phyloP scores from a whole-genome alignment of 345 rosid genomes.

The Carallia brachiata region DNA sequence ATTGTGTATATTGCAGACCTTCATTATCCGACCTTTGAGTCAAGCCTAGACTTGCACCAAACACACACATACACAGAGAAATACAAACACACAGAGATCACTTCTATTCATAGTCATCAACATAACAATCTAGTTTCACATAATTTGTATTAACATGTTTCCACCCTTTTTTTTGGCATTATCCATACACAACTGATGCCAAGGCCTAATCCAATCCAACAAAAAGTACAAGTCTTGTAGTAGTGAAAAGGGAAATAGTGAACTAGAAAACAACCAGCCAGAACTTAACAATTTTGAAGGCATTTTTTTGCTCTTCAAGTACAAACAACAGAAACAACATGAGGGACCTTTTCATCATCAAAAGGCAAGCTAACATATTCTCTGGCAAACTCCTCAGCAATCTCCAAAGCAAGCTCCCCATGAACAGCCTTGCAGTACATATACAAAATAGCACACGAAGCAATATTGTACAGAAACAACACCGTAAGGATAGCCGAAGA shows the following conservation, averaged over 20 bases:
- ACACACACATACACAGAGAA: too few species aligned
- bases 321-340: constrained; percentile 43
- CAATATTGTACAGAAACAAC: constrained; percentile 38
- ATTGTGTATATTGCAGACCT: too few species aligned
- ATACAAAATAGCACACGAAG: constrained; percentile 57
- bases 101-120: too few species aligned
- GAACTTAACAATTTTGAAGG: too few species aligned
- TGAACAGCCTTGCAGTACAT: constrained; percentile 64
- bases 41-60: too few species aligned
- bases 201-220: not conserved
- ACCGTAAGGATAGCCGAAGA: constrained; percentile 35
- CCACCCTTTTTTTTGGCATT: not conserved
- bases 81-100: too few species aligned
- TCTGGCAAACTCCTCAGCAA: constrained; percentile 65
- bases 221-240: not conserved
- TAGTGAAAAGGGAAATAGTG: too few species aligned
- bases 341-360: constrained; percentile 68
- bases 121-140: too few species aligned
- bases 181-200: not conserved
- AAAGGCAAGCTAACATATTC: constrained; percentile 76
- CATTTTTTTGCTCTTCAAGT: constrained; percentile 9
- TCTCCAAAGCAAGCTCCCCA: constrained; percentile 71
- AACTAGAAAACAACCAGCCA: not conserved
- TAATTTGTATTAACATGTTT: too few species aligned
- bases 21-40: too few species aligned